Evolutionary conservation across 768 basidiomycete genomes (phyloP), one percentile per base, ranked within the genome.

Genomic region (Pulveroboletus sp.): DNA sequence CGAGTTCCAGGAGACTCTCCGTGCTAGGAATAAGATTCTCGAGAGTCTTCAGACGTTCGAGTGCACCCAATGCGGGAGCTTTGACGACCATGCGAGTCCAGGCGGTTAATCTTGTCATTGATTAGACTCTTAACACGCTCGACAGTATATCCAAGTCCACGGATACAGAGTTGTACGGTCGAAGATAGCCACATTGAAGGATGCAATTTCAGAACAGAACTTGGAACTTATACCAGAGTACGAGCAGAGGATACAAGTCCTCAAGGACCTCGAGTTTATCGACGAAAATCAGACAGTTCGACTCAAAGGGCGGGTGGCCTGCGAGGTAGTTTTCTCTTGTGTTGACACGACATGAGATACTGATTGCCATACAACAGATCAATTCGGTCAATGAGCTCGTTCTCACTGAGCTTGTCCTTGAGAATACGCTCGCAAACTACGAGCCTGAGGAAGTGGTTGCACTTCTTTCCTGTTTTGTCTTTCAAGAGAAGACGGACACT

Each of bases 341-440:
- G 46, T 47, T 1, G 10, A 12, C 14, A 8, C 42, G 40, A 32
- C 18, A 24, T 36, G 21, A 27, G 26, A 17, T 26, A 33, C 30
- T 50, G 32, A 57, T 32, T 5, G 6, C 50, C 49, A 38, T 35
- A 55, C 39, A 10, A 49, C 60, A 97, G 94, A 98, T 99, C 65
- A 99, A 99, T 66, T 97, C 95, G 7, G 91, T 88, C n/a, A 92
- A 91, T 55, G 96, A 98, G 61, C 87, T 99, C 24, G 81, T 99
- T 42, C 75, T 98, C 41, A 99, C 96, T 0, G 96, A 99, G 62
- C 80, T 99, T 44, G 95, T 99, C 48, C 78, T 98, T 45, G 96
- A 99, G 63, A 99, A 99, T 63, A 88, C 89, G 0, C 74, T 98
- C 27, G 91, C 92, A 6, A 73, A 74, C 12, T 98, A 90, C 65